phyloP scores from a whole-genome alignment of 257 asterid genomes.

The Solanum medicagineum region DNA sequence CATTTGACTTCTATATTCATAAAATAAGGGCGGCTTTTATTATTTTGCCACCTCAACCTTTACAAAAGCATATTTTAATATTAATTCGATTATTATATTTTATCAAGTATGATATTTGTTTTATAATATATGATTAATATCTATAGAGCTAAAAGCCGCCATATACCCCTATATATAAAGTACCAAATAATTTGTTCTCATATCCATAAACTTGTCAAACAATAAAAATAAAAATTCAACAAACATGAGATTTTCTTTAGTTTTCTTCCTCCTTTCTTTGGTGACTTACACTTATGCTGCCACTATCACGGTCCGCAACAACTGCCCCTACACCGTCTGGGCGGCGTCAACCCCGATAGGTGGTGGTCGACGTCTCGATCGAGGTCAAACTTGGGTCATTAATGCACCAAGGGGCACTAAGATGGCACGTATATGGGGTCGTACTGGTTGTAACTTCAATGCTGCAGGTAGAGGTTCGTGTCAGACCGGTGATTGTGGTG shows the following conservation, averaged over 20 bases:
- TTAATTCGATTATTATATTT: neutral
- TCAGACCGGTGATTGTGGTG: conserved; percentile 28
- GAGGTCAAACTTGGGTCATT: conserved; percentile 14
- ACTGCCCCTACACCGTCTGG: conserved; percentile 28
- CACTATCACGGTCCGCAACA: conserved; percentile 9
- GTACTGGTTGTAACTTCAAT: conserved; percentile 21
- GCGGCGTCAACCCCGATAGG: conserved; percentile 26
- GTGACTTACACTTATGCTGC: conserved; percentile 6
- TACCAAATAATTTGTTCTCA: neutral
- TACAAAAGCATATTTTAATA: neutral
- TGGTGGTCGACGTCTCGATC: conserved; percentile 9
- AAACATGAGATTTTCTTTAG: neutral
- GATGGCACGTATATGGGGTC: conserved; percentile 24
- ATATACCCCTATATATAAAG: neutral
- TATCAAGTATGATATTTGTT: neutral
- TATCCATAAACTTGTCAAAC: neutral
- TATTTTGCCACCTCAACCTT: neutral
- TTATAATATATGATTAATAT: neutral
- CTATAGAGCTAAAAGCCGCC: neutral
- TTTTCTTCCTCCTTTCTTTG: neutral
- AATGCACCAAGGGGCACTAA: neutral
- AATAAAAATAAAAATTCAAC: neutral
- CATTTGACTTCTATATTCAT: neutral
- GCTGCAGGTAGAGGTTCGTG: conserved; percentile 9
- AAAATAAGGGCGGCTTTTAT: neutral